phyloP scores from a whole-genome alignment of 2,329 filamentous ascomycete genomes.

The Madurella fahalii region DNA sequence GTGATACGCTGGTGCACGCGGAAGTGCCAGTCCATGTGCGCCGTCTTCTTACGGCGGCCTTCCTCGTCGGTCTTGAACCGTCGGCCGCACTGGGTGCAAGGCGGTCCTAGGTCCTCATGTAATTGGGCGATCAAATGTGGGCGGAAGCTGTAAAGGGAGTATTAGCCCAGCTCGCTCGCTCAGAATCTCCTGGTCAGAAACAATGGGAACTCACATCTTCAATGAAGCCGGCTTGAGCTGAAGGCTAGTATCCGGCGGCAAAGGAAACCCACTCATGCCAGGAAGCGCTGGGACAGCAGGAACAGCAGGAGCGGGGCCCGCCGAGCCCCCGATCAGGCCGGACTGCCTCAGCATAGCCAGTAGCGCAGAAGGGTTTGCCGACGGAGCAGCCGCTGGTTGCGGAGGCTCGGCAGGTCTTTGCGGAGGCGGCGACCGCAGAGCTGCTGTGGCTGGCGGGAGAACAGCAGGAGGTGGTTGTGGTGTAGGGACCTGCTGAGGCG shows the following conservation, averaged over 20 bases:
- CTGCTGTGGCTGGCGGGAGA: slow-evolving; percentile 32
- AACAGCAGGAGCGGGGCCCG: slow-evolving; percentile 36
- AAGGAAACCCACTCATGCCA: slow-evolving; percentile 1
- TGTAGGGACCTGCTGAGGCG: slow-evolving; percentile 45
- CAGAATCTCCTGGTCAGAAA: background rate
- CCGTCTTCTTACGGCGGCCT: slow-evolving; percentile 79
- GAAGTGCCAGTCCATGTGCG: slow-evolving; percentile 98
- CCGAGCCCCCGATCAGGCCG: slow-evolving; percentile 52
- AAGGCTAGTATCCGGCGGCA: slow-evolving; percentile 5
- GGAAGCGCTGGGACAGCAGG: background rate
- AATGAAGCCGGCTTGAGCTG: slow-evolving; percentile 5
- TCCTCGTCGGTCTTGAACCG: slow-evolving; percentile 75
- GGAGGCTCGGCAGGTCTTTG: slow-evolving; percentile 23
- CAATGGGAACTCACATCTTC: slow-evolving; percentile 12
- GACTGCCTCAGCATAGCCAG: slow-evolving; percentile 65
- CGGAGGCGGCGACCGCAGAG: slow-evolving; percentile 49
- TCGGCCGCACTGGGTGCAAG: slow-evolving; percentile 87
- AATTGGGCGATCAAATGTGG: slow-evolving; percentile 69
- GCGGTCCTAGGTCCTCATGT: slow-evolving; percentile 77
- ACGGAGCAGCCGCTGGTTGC: slow-evolving; percentile 30
- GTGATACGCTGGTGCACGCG: slow-evolving; percentile 83
- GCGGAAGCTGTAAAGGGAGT: slow-evolving; percentile 38
- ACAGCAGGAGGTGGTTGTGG: slow-evolving; percentile 30
- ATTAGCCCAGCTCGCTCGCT: background rate
- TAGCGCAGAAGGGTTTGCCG: slow-evolving; percentile 53